Base-by-base conservation (phyloP, 306 rosid species). In the Fagus crenata region DNA sequence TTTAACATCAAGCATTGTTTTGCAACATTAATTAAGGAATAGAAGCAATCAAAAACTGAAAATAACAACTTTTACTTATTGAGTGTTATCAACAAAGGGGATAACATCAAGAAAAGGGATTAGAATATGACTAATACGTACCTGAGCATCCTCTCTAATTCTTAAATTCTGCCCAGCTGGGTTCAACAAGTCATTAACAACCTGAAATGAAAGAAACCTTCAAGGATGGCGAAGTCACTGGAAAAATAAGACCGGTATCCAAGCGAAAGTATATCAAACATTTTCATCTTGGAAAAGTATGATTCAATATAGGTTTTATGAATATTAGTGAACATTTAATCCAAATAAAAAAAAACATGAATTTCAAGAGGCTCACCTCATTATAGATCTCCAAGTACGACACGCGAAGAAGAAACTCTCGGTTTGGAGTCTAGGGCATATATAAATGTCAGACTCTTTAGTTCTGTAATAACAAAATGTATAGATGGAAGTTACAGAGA, bases 121-220 rank as follows among this genome's bases (percentile, higher is more conserved):
- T 49, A 60, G 58, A 81, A 53, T 83, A 60, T 39, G 60, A 46
- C 61, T 59, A 28, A 61, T 49, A 12, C 73, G 77, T 80, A 96
- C 99, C 99, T 96, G 99, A 49, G 97, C 87, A 74, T 96, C 99
- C 88, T 96, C 99, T 89, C 99, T 87, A 88, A 96, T 84, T 90
- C 93, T 89, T 84, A 96, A 80, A 90, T 96, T 96, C 81, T 96
- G 99, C 77, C 99, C 99, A 49, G 98, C 93, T 81, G 98, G 99
- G 84, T 96, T 91, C 84, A 96, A 78, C 69, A 96, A 87, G 89
- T 96, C 99, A 80, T 96, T 96, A 75, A 96, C 96, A 73, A 96
- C 99, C 99, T 96, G 87, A 72, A 87, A 83, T 60, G 58, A 85
- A 86, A 67, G 74, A 82, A 77, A 53, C 65, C 76, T 60, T 72